Conservation (phyloP, 78 protist species). For the Pigoraptor vietnamica region DNA sequence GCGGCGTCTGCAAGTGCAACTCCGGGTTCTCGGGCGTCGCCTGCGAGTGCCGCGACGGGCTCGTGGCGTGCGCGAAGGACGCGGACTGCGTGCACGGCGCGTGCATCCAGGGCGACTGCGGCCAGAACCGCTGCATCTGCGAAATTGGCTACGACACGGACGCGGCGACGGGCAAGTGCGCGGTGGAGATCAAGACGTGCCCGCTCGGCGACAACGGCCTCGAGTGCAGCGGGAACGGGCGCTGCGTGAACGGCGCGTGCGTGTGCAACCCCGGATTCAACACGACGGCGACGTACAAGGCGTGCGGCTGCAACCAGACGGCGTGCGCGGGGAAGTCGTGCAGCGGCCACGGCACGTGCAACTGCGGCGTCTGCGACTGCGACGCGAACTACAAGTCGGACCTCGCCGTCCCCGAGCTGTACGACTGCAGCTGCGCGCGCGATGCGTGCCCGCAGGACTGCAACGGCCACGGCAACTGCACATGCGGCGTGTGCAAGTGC, state of each 20-base stretch:
- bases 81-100: neutral
- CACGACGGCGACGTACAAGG: neutral
- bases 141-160: neutral
- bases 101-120: neutral
- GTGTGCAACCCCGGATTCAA: neutral
- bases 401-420: neutral
- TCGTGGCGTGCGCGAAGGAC: neutral
- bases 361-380: constrained; percentile 5
- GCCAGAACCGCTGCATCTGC: neutral
- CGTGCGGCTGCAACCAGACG: neutral
- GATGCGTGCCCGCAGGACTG: neutral
- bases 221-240: neutral
- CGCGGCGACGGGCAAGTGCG: neutral
- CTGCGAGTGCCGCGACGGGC: neutral
- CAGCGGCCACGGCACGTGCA: constrained; percentile 3
- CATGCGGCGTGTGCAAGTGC: constrained; percentile 2
- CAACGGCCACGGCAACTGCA: constrained; percentile 3
- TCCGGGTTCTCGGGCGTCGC: neutral
- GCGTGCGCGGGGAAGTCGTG: neutral
- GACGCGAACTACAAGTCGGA: neutral
- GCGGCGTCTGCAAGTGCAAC: neutral
- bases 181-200: neutral
- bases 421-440: neutral
- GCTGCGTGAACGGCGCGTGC: neutral
- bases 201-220: neutral